These are phyloP conservation scores for Ogataea minuta DNA, from an alignment of 805 yeast genomes.

Conservation along the genomic window DNA sequence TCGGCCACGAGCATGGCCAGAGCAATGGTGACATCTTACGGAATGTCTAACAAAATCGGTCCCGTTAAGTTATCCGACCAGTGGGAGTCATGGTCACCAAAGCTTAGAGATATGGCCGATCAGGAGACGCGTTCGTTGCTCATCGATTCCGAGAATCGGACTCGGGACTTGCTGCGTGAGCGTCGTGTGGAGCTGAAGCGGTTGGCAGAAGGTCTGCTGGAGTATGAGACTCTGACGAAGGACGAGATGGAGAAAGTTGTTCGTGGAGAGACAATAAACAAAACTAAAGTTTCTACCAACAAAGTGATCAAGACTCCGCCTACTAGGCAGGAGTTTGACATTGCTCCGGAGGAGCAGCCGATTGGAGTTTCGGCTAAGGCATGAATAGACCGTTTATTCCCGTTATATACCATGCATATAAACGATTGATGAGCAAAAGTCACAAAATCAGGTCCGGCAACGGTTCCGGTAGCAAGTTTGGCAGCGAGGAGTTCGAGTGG, in stretches of 20 bases:
- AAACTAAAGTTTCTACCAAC: constrained; percentile 68
- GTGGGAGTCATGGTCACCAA: constrained; percentile 95
- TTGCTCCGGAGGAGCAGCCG: constrained; percentile 35
- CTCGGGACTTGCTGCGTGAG: constrained; percentile 62
- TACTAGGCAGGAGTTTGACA: constrained; percentile 33
- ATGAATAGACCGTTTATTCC: constrained; percentile 10
- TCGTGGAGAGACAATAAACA: constrained; percentile 70
- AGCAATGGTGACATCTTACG: constrained; percentile 95
- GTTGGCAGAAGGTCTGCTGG: constrained; percentile 88
- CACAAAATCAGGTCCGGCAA: constrained; percentile 8
- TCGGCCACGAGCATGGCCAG: constrained; percentile 91
- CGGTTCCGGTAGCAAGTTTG: constrained; percentile 11
- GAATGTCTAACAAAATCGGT: constrained; percentile 93
- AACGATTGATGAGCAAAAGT: constrained; percentile 11
- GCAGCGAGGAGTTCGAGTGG: constrained; percentile 8
- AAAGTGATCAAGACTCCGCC: constrained; percentile 58
- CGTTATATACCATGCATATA: constrained; percentile 14
- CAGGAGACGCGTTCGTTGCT: constrained; percentile 80
- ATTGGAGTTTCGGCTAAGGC: constrained; percentile 29
- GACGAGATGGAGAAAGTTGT: constrained; percentile 88
- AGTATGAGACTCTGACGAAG: constrained; percentile 90
- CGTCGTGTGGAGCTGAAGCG: constrained; percentile 72
- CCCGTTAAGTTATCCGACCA: constrained; percentile 87
- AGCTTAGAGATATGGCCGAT: constrained; percentile 86
- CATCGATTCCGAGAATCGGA: constrained; percentile 74